phyloP scores from a whole-genome alignment of 768 basidiomycete species.

The Cytidiella melzeri region DNA sequence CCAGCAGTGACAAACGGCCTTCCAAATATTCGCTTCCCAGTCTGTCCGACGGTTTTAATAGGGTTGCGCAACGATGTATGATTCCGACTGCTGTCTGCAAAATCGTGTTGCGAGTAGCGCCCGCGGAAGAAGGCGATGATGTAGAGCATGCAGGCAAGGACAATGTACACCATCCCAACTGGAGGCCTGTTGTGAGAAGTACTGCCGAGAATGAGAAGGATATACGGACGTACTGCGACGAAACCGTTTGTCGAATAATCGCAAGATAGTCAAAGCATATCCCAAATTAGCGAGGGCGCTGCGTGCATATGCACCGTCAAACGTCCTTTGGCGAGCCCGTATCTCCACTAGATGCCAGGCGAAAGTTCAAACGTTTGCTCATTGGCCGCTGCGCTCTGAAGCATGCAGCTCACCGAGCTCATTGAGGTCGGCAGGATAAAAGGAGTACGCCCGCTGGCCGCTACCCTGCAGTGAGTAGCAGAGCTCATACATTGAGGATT shows the following conservation, averaged over 20 bases:
- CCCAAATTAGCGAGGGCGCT: slow-evolving; percentile 71
- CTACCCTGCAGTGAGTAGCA: slow-evolving; percentile 8
- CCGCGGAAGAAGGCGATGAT: slow-evolving; percentile 53
- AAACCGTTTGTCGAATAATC: slow-evolving; percentile 74
- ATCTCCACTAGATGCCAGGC: slow-evolving; percentile 45
- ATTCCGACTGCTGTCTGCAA: slow-evolving; percentile 48
- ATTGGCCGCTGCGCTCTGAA: neutral
- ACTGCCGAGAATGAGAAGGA: neutral
- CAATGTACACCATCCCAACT: slow-evolving; percentile 59
- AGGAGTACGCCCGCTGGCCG: slow-evolving; percentile 29
- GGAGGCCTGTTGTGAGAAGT: neutral
- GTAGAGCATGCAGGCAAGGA: slow-evolving; percentile 57
- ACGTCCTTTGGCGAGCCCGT: slow-evolving; percentile 75
- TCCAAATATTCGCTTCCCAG: slow-evolving; percentile 59
- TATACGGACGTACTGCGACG: slow-evolving; percentile 52
- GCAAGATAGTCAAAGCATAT: slow-evolving; percentile 66
- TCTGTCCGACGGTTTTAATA: slow-evolving; percentile 54
- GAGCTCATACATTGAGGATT: neutral
- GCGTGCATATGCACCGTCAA: slow-evolving; percentile 76
- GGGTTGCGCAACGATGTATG: slow-evolving; percentile 26
- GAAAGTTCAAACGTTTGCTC: neutral
- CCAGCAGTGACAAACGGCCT: slow-evolving; percentile 78
- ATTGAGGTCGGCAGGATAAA: slow-evolving; percentile 27
- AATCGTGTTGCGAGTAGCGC: slow-evolving; percentile 66
- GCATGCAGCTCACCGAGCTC: slow-evolving; percentile 22